phyloP scores from a whole-genome alignment of 1,284 basidiomycete species.

The Naganishia liquefaciens region DNA sequence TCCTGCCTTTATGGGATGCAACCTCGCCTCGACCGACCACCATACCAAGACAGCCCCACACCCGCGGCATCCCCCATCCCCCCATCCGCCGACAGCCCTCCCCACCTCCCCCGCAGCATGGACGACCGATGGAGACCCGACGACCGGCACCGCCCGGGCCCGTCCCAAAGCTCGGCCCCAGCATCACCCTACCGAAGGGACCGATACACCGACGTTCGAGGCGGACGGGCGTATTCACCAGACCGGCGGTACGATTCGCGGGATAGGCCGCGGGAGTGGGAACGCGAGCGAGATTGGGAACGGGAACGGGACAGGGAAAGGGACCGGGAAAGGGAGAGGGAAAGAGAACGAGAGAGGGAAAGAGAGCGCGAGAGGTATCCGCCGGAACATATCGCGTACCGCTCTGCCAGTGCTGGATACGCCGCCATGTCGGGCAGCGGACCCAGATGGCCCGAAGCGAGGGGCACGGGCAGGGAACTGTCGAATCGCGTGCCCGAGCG shows the following conservation, averaged over 20 bases:
- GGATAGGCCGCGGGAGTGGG: slow-evolving; percentile 15
- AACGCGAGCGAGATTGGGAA: slow-evolving; percentile 20
- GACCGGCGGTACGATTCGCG: neutral
- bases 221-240: slow-evolving; percentile 1
- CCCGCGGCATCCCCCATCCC: neutral
- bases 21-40: no score
- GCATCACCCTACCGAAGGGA: slow-evolving; percentile 12
- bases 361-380: slow-evolving; percentile 2
- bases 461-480: no score
- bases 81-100: no score
- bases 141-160: neutral
- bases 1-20: neutral
- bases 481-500: neutral
- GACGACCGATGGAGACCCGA: slow-evolving; percentile 13
- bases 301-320: slow-evolving; percentile 17
- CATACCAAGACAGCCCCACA: neutral
- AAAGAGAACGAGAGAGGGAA: neutral
- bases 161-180: slow-evolving; percentile 2
- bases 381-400: neutral
- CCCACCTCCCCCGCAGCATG: no score
- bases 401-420: neutral
- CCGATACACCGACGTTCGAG: no score
- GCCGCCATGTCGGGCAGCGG: neutral
- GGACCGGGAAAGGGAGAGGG: slow-evolving; percentile 16
- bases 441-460: no score